Evolutionary conservation across 331 rosid species (phyloP), one percentile per base, ranked within the genome.

Genomic region (Malus hybrid): DNA sequence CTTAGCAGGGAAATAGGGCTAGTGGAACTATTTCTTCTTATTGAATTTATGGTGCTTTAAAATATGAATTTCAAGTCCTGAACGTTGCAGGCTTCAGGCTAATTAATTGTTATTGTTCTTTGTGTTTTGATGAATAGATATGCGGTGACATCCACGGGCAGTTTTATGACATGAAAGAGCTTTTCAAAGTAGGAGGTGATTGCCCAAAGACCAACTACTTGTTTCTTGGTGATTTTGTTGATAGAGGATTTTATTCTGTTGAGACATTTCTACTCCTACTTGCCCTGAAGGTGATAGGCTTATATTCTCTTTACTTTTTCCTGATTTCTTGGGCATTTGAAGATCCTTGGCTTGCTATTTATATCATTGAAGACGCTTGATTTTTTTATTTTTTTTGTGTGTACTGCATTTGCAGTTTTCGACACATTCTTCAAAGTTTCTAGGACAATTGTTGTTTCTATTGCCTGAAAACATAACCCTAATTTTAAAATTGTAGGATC

Each of bases 131-230:
- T 6, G 24, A 54, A 19, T 86, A 95, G 99, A 95, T 95, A 80
- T 95, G 99, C 44, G 99, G 99, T 28, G 99, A 92, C 88, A 95
- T 95, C 77, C 99, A 95, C 44, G 97, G 99, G 63, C 99, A 95
- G 79, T 95, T 95, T 85, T 95, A 95, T 78, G 99, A 95, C 78
- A 87, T 92, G 99, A 95, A 92, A 76, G 99, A 95, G 91, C 99
- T 95, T 83, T 95, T 95, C 87, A 95, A 85, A 89, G 99, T 95
- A 9, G 99, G 99, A 84, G 97, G 96, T 20, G 99, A 95, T 79
- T 95, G 99, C 85, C 99, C 97, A 18, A 87, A 92, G 85, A 95
- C 97, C 6, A 95, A 95, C 80, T 95, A 95, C 84, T 80, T 95
- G 69, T 95, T 95, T 84, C 99, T 95, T 71, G 99, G 99, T 69